Conservation (phyloP, 2,329 filamentous ascomycete species). For the Ceratocystis eucalypticola region DNA sequence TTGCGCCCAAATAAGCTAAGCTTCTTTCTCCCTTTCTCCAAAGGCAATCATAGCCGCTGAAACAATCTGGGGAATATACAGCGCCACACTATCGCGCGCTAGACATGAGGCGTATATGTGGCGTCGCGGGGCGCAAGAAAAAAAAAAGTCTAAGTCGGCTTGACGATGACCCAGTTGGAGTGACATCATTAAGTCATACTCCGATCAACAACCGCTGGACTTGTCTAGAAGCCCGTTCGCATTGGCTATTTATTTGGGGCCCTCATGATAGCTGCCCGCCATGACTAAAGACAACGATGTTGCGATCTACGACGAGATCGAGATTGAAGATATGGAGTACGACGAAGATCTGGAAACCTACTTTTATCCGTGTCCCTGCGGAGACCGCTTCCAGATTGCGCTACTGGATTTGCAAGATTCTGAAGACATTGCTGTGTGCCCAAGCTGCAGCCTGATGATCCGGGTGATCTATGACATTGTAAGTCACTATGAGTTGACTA, state of each 20-base stretch:
- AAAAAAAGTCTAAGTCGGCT: background rate
- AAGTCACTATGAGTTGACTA: constrained; percentile 25
- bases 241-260: too few relatives aligned
- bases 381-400: constrained; percentile 86
- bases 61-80: background rate
- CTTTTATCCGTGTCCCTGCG: constrained; percentile 92
- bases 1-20: background rate
- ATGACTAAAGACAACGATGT: constrained; percentile 42
- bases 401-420: constrained; percentile 76
- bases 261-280: background rate
- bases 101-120: background rate
- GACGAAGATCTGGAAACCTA: constrained; percentile 74
- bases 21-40: background rate
- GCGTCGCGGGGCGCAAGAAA: constrained; percentile 4
- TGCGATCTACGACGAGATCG: constrained; percentile 90
- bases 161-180: background rate
- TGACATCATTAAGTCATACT: too few relatives aligned
- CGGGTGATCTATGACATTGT: constrained; percentile 83
- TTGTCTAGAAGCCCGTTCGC: too few relatives aligned
- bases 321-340: constrained; percentile 97
- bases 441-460: constrained; percentile 95
- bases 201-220: too few relatives aligned
- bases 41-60: background rate
- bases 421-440: constrained; percentile 90
- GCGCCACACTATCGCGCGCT: background rate